Percentiles rank a stretch among this genome's conserved stretches.
Conservation (phyloP, 2,329 filamentous ascomycete genomes). For the Erysiphe pulchra region DNA sequence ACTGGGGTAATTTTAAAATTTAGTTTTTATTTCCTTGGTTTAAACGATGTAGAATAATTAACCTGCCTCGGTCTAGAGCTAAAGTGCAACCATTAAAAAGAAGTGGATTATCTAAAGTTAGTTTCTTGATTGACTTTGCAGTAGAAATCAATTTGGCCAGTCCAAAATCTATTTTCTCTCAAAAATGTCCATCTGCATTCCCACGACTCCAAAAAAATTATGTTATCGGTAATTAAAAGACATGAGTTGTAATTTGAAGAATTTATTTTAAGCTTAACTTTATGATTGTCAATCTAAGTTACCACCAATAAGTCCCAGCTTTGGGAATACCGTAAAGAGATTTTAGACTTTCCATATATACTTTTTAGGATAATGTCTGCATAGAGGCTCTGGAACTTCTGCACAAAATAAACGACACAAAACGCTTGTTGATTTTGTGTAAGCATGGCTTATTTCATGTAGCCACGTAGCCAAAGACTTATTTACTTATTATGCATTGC, state of each 20-base stretch:
- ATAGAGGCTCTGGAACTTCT: not conserved
- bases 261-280: not conserved
- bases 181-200: not conserved
- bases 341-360: not conserved
- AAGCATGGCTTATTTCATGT: not conserved
- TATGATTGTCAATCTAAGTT: not conserved
- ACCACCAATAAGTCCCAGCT: slow-evolving; percentile 1
- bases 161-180: no score
- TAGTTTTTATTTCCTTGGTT: not conserved
- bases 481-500: not conserved
- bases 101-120: not conserved
- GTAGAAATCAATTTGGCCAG: not conserved
- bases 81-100: not conserved
- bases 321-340: not conserved
- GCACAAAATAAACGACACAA: not conserved
- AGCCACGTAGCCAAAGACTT: not conserved
- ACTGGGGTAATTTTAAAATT: no score
- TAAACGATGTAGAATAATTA: not conserved
- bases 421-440: not conserved
- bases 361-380: not conserved
- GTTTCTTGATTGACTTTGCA: not conserved
- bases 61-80: not conserved
- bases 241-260: not conserved
- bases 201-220: not conserved
- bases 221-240: not conserved